Conservation (phyloP, 2,329 filamentous ascomycete species). For the Nemania sp. region DNA sequence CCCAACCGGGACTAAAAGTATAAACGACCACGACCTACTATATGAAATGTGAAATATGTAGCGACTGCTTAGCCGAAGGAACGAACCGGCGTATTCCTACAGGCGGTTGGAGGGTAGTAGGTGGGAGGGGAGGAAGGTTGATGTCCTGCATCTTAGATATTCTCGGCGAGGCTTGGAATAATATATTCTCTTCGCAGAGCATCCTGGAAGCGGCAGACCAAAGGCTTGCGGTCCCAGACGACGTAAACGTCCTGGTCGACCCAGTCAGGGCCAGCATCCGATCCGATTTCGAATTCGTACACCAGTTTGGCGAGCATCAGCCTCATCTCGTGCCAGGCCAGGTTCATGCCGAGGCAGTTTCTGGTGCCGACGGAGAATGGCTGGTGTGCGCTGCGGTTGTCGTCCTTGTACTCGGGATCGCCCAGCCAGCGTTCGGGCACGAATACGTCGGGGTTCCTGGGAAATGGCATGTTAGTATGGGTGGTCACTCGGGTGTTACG, state of each 20-base stretch:
- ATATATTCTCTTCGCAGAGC: background rate
- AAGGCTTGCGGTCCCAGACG: slow-evolving; percentile 23
- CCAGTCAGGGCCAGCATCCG: slow-evolving; percentile 23
- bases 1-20: background rate
- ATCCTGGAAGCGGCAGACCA: slow-evolving; percentile 16
- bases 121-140: background rate
- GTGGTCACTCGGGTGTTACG: background rate
- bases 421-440: slow-evolving; percentile 33
- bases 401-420: slow-evolving; percentile 26
- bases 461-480: background rate
- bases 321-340: slow-evolving; percentile 33
- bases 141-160: background rate
- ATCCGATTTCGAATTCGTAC: slow-evolving; percentile 27
- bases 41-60: background rate
- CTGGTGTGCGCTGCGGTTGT: slow-evolving; percentile 30
- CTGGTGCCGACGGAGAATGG: slow-evolving; percentile 32
- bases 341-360: slow-evolving; percentile 31
- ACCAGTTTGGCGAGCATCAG: slow-evolving; percentile 28
- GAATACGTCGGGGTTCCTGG: slow-evolving; percentile 29
- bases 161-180: background rate
- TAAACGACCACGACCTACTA: background rate
- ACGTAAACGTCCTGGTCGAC: slow-evolving; percentile 26
- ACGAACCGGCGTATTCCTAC: background rate
- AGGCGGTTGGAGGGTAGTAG: background rate
- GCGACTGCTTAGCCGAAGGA: background rate